Evolutionary conservation across 129 eudicot genomes (phyloP).

Genomic region (Mikania micrantha): DNA sequence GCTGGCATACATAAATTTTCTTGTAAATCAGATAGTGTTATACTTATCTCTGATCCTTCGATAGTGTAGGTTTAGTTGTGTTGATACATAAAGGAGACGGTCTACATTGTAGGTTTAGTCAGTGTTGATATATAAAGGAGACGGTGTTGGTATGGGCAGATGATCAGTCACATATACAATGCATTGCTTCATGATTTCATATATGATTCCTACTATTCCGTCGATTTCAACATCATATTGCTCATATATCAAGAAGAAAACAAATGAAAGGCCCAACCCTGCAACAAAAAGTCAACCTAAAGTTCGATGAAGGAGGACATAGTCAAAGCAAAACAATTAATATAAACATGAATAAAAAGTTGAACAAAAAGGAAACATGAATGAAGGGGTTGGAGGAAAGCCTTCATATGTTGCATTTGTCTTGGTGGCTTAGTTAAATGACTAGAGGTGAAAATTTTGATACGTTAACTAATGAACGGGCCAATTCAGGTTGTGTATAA

Average conservation of each 20-base stretch:
- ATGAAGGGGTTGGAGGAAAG: not conserved
- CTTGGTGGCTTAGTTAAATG: not conserved
- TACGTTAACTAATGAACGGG: not conserved
- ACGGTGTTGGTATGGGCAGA: conserved; percentile 37
- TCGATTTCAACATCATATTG: conserved; percentile 79
- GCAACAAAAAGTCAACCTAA: conserved; percentile 28
- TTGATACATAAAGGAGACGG: conserved; percentile 33
- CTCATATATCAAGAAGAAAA: conserved; percentile 58
- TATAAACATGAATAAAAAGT: not conserved
- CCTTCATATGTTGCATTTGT: not conserved
- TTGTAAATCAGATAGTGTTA: conserved; percentile 17
- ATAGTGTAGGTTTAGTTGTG: conserved; percentile 22
- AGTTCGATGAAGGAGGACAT: conserved; percentile 4
- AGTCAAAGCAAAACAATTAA: not conserved
- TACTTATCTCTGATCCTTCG: conserved; percentile 20
- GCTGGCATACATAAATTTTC: not conserved
- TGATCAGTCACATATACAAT: conserved; percentile 19
- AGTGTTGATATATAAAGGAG: conserved; percentile 30
- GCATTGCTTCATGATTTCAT: conserved; percentile 26
- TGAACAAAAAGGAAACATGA: not conserved
- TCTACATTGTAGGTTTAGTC: conserved; percentile 18
- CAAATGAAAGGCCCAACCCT: conserved; percentile 63
- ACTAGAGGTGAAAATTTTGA: not conserved
- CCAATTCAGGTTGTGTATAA: not conserved
- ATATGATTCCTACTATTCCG: conserved; percentile 25